Percentiles rank a stretch among this genome's conserved stretches.
These are phyloP conservation scores for Blastobotrys muscicola DNA, from an alignment of 805 yeast genomes.

Conservation along the genomic window DNA sequence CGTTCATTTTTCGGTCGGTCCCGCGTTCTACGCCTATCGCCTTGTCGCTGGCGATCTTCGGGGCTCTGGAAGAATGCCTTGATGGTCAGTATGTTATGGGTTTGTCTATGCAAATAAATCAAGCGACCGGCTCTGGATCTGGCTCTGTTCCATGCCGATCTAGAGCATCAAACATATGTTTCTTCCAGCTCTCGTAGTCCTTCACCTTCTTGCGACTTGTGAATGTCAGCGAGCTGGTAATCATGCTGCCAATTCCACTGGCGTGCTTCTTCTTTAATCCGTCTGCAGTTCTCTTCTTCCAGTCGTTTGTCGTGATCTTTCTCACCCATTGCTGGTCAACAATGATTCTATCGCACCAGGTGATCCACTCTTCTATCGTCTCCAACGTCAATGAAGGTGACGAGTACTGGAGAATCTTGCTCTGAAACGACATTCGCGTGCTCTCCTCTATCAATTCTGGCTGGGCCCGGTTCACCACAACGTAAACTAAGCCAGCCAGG, in stretches of 20 bases:
- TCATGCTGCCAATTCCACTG: conserved; percentile 21
- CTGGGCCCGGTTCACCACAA: conserved; percentile 22
- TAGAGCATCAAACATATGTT: background rate
- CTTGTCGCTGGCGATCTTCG: no score
- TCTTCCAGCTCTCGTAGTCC: conserved; percentile 14
- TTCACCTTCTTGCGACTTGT: conserved; percentile 7
- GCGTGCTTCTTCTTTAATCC: conserved; percentile 10
- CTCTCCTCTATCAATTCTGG: conserved; percentile 17
- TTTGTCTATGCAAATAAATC: background rate
- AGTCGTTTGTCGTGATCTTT: conserved; percentile 12
- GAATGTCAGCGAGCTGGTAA: conserved; percentile 13
- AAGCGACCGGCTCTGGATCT: background rate
- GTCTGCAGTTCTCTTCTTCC: conserved; percentile 12
- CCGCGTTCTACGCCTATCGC: no score
- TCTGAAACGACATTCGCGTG: conserved; percentile 6
- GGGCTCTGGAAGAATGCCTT: no score
- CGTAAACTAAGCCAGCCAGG: conserved; percentile 24
- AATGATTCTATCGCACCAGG: conserved; percentile 26
- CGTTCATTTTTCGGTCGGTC: no score
- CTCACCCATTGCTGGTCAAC: conserved; percentile 28
- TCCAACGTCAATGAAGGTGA: conserved; percentile 9
- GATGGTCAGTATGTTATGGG: background rate
- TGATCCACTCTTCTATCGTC: conserved; percentile 25
- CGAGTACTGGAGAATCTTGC: conserved; percentile 3
- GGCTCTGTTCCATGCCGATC: background rate